Evolutionary conservation across 2,329 filamentous ascomycete genomes (phyloP).

Genomic region (Cercospora janseana): DNA sequence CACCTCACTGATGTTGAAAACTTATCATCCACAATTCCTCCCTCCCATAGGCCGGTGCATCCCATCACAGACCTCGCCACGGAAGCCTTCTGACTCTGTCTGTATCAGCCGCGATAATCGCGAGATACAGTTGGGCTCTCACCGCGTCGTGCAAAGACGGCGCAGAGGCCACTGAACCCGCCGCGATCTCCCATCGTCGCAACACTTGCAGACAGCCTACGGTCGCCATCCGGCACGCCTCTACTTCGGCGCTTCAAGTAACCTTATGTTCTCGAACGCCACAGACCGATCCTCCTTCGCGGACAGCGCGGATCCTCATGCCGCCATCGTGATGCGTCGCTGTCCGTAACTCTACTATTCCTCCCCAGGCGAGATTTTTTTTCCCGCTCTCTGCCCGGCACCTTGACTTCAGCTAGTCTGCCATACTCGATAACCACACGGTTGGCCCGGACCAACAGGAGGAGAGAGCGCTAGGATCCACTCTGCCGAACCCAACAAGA

Average conservation of each 20-base stretch:
- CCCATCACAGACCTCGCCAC: background rate
- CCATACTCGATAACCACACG: too few relatives aligned
- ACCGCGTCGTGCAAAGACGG: background rate
- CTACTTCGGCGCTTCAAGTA: constrained; percentile 18
- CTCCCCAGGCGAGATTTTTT: too few relatives aligned
- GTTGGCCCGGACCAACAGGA: background rate
- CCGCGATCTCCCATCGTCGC: background rate
- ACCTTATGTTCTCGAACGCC: constrained; percentile 18
- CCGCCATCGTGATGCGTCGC: too few relatives aligned
- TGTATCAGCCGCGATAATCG: background rate
- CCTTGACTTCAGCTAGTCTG: too few relatives aligned
- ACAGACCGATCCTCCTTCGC: background rate
- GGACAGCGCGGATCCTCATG: background rate
- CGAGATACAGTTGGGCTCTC: constrained; percentile 2
- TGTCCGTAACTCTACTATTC: too few relatives aligned
- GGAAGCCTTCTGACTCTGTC: background rate
- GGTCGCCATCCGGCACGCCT: constrained; percentile 7
- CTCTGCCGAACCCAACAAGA: background rate
- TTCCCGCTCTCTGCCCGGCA: too few relatives aligned
- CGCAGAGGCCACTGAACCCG: background rate
- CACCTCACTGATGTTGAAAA: background rate
- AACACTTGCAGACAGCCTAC: background rate
- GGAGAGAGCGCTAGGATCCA: background rate
- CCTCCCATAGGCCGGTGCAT: background rate
- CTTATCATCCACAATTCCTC: background rate